Evolutionary conservation across 163 green algal genomes (phyloP).

Genomic region (Trebouxiophyceae sp.): DNA sequence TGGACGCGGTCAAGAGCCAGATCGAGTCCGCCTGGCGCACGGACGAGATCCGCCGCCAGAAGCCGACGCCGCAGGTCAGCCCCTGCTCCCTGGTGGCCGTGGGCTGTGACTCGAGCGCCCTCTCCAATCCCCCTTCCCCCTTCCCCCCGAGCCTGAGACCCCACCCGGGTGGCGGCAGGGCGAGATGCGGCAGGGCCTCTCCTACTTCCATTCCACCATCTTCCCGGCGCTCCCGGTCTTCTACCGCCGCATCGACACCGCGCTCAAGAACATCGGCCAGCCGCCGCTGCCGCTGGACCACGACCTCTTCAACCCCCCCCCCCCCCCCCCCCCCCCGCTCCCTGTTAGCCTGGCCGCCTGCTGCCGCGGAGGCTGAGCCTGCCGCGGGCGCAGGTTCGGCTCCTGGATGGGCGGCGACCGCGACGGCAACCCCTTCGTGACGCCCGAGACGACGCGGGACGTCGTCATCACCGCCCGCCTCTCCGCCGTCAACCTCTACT

Average conservation of each 20-base stretch:
- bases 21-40: conserved; percentile 90
- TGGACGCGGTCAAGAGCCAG: conserved; percentile 63
- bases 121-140: too few species aligned
- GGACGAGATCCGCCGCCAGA: conserved; percentile 89
- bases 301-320: conserved; percentile 66
- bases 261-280: conserved; percentile 77
- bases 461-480: conserved; percentile 79
- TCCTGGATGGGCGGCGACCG: conserved; percentile 93
- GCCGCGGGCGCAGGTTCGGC: conserved; percentile 45
- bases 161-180: conserved; percentile 44
- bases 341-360: too few species aligned
- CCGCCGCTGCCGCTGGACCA: conserved; percentile 72
- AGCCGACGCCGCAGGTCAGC: conserved; percentile 72
- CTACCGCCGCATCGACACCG: conserved; percentile 86
- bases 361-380: conserved; percentile 2
- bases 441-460: conserved; percentile 76
- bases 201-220: conserved; percentile 87
- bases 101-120: not conserved
- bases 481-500: conserved; percentile 46
- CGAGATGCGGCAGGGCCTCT: conserved; percentile 81
- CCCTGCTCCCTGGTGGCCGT: not conserved
- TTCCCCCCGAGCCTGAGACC: too few species aligned
- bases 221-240: conserved; percentile 85
- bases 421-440: conserved; percentile 93
- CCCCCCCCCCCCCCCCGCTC: too few species aligned